Evolutionary conservation across 2,329 filamentous ascomycete species (phyloP).

Genomic region (Alternaria viburni): DNA sequence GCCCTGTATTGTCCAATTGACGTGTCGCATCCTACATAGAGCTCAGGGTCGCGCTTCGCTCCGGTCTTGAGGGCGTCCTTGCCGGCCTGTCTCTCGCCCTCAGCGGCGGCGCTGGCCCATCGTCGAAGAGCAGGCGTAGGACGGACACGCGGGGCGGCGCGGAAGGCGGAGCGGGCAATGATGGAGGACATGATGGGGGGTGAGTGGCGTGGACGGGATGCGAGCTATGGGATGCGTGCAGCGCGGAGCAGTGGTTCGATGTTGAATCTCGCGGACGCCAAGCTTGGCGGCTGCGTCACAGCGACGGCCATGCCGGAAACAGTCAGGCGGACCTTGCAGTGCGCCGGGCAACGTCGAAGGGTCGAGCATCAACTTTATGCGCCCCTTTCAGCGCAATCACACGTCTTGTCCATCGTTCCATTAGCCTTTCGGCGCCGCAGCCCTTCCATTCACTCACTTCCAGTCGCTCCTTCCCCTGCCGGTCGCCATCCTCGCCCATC

Average conservation of each 20-base stretch:
- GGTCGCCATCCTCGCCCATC: neutral
- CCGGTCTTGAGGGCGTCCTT: conserved; percentile 64
- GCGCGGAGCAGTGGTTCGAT: conserved; percentile 24
- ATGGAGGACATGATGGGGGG: conserved; percentile 54
- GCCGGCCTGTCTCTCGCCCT: conserved; percentile 55
- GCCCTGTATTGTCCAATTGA: neutral
- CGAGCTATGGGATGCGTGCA: conserved; percentile 21
- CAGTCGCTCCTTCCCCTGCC: conserved; percentile 16
- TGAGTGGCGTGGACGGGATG: conserved; percentile 7
- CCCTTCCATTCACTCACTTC: conserved; percentile 28
- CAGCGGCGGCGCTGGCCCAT: conserved; percentile 48
- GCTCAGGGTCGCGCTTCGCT: conserved; percentile 74
- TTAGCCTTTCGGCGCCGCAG: conserved; percentile 16
- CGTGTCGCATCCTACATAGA: conserved; percentile 64
- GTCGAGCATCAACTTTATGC: conserved; percentile 20
- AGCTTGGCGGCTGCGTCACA: conserved; percentile 23
- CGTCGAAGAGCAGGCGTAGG: conserved; percentile 42
- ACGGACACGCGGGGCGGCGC: conserved; percentile 55
- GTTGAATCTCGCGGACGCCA: conserved; percentile 23
- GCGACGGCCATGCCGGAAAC: conserved; percentile 11
- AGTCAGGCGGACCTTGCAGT: conserved; percentile 23
- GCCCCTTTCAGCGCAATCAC: conserved; percentile 22
- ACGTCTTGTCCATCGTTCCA: conserved; percentile 1
- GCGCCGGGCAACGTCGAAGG: conserved; percentile 4
- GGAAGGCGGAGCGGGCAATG: conserved; percentile 53